A percentile compares a stretch with the other conserved stretches of the same genome.
phyloP scores from a whole-genome alignment of 257 asterid genomes.

The Phtheirospermum japonicum region DNA sequence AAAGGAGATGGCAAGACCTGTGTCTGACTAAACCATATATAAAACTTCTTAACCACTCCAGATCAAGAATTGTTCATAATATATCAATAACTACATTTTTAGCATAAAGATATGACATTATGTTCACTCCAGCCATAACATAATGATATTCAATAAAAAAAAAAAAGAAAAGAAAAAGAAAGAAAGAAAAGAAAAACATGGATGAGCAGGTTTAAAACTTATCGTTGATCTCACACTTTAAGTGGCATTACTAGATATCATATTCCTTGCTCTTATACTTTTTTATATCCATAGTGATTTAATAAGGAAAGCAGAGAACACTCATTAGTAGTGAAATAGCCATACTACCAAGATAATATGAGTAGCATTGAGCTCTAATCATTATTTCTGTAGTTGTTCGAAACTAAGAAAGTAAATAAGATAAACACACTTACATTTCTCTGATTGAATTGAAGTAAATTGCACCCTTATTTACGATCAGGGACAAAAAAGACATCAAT shows the following conservation, averaged over 20 bases:
- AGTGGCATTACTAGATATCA: neutral
- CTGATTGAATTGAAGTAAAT: conserved; percentile 90
- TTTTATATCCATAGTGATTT: neutral
- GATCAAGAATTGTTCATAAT: too few species aligned
- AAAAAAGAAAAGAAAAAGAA: neutral
- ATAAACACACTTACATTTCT: conserved; percentile 69
- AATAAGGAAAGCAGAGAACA: neutral
- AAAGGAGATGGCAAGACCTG: too few species aligned
- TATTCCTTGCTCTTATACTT: conserved; percentile 1
- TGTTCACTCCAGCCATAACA: neutral
- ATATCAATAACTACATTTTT: too few species aligned
- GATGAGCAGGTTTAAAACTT: conserved; percentile 9
- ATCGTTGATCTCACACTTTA: neutral
- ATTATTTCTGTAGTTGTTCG: neutral
- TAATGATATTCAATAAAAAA: neutral
- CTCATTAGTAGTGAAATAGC: neutral
- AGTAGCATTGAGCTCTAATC: conserved; percentile 3
- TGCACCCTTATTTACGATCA: conserved; percentile 60
- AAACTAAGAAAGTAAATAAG: conserved; percentile 6
- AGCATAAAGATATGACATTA: neutral
- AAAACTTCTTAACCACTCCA: too few species aligned
- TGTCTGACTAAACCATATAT: too few species aligned
- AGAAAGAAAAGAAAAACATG: neutral
- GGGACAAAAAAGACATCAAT: conserved; percentile 84
- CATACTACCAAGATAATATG: neutral